Base-by-base conservation (phyloP, 1,284 basidiomycete genomes). In the Apiotrichum brassicae region DNA sequence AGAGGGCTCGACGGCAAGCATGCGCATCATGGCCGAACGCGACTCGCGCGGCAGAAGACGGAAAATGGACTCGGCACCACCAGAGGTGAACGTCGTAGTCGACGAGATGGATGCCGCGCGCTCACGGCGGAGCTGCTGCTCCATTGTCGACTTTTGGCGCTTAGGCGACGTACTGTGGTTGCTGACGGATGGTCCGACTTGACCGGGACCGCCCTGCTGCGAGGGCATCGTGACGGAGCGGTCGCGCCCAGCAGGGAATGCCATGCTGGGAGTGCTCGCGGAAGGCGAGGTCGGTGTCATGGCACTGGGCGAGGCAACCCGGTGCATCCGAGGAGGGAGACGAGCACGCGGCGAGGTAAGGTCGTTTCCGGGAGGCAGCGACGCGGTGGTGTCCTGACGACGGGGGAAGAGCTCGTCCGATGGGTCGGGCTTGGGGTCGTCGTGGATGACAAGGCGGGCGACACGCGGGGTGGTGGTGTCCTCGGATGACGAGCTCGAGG, bases 31-130 rank as follows among this genome's bases (percentile, higher is more conserved):
- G 11, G 88, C 90, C 14, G 83, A 79, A 36, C 92, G 82, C 16
- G 88, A 85, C 75, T 97, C 94, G 52, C 94, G 85, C 6, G 94
- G 94, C 19, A 98, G 78, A 6, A 98, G 78, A n/a, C 92, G 82
- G 80, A 98, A 98, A 67, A 98, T 95, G 26, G 88, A 92, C 72
- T 98, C 94, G n/a, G 89, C 85, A 8, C 88, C 87, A 36, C 85
- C 87, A 9, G 76, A 79, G 69, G 85, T 79, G 79, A 83, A 85
- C n/a, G 91, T 89, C 48, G 58, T 48, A 3, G 64, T 64, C 7
- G 65, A 68, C 14, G 67, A 70, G 48, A 72, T 66, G 26, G 63
- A 59, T 4, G 67, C 68, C 1, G 68, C 68, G 33, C 70, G 62
- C 53, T 69, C 67, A 30, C 66, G 59, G 38, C 58, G 58, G 18